Percentiles rank a stretch among this genome's conserved stretches.
Evolutionary conservation across 768 basidiomycete genomes (phyloP).

Genomic region (Favolaschia claudopus): DNA sequence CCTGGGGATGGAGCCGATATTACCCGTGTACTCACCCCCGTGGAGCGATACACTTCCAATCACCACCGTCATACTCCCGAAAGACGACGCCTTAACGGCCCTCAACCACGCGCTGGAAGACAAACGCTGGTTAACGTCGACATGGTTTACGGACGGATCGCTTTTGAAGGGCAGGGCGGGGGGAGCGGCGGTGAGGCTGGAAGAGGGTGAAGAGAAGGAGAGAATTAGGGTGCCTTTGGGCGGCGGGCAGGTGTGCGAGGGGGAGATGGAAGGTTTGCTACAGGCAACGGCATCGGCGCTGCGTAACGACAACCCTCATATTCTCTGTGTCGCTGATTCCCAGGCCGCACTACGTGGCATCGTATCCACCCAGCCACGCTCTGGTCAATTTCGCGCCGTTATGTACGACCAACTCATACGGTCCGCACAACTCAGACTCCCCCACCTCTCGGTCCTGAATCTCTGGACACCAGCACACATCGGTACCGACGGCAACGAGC

Average conservation of each 20-base stretch:
- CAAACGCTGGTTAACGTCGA: neutral
- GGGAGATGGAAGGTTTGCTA: conserved; percentile 2
- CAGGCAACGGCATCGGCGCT: neutral
- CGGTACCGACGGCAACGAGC: conserved; percentile 2
- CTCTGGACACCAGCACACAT: conserved; percentile 9
- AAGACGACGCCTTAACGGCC: neutral
- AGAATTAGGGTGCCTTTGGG: neutral
- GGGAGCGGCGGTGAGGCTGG: conserved; percentile 5
- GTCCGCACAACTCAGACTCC: neutral
- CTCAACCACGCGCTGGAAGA: neutral
- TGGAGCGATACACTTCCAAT: neutral
- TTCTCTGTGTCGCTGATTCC: conserved; percentile 5
- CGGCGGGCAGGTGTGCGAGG: no score
- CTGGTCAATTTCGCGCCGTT: conserved; percentile 1
- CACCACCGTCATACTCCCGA: neutral
- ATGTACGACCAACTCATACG: neutral
- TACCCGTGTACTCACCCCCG: neutral
- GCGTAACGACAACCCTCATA: neutral
- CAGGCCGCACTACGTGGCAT: neutral
- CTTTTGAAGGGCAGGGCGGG: conserved; percentile 1
- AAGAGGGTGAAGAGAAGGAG: neutral
- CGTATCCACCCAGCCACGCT: neutral
- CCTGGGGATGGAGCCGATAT: neutral
- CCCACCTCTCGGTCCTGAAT: neutral
- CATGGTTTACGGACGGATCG: conserved; percentile 5